These are phyloP conservation scores for Mycena vitilis DNA, from an alignment of 768 basidiomycete species.

Conservation along the genomic window DNA sequence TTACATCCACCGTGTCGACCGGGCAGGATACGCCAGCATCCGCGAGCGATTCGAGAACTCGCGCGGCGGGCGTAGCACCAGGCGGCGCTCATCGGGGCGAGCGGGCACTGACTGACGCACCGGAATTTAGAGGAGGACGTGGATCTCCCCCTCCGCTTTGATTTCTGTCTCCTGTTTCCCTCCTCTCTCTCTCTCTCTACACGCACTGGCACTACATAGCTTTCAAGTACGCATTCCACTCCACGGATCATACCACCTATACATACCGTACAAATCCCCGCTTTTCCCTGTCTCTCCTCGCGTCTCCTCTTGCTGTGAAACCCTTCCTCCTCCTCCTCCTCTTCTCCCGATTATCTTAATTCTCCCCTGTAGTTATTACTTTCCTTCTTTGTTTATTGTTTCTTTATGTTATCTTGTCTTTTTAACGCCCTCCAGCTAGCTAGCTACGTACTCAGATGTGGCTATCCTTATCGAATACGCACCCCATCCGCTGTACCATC, in stretches of 20 bases:
- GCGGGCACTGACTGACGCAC: neutral
- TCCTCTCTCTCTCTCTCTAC: neutral
- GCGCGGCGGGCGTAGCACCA: conserved; percentile 42
- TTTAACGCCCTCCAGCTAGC: neutral
- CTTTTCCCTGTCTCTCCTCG: neutral
- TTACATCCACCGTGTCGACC: conserved; percentile 82
- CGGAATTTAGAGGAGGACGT: neutral
- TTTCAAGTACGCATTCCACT: conserved; percentile 1
- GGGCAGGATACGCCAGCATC: conserved; percentile 73
- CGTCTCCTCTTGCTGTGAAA: conserved; percentile 12
- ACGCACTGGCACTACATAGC: conserved; percentile 16
- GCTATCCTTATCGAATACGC: conserved; percentile 10
- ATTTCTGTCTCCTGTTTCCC: neutral
- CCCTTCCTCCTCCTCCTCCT: neutral
- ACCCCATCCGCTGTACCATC: neutral
- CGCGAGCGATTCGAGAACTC: conserved; percentile 67
- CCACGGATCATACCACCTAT: conserved; percentile 13
- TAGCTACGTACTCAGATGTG: neutral
- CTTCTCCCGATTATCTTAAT: too few relatives aligned
- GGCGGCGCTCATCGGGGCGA: conserved; percentile 22
- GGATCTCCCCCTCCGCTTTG: neutral
- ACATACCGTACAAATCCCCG: neutral
- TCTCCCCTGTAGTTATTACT: conserved; percentile 2
- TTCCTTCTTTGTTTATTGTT: conserved; percentile 13
- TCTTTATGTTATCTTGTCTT: conserved; percentile 2